Base-by-base conservation (phyloP, 2,329 filamentous ascomycete species). In the Colletotrichum shisoi region DNA sequence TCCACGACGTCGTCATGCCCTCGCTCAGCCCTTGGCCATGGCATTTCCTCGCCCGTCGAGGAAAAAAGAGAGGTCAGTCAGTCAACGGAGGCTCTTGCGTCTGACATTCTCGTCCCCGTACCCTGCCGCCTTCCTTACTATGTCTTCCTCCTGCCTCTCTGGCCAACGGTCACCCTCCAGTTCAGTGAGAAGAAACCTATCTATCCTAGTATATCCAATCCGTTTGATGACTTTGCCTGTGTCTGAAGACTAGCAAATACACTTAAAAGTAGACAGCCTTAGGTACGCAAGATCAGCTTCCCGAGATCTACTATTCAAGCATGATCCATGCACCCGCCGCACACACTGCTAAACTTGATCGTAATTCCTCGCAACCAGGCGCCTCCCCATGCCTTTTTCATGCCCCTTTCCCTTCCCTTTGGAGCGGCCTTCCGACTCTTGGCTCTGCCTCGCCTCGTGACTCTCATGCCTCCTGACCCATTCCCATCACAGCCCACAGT, bases 41-140 rank as follows among this genome's bases (percentile, higher is more conserved):
- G 39, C 40, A 27, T 17, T 64, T 42, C 42, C 42, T 67, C 46
- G 56, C 48, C 37, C 51, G 62, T 64, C 48, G 34, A 51, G 48
- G 34, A 56, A 21, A 21, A 3, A 37, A 9, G 13, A 4, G 9
- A 21, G 19, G 31, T 15, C 52, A 27, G 40, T n/a, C 17, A 46
- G 40, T n/a, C 19, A 46, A 57, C 8, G 60, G 60, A 52, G 42
- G 8, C 61, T 27, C 56, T 60, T 61, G 65, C 65, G 39, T 68
- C 65, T 65, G 65, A 65, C 65, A 24, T 65, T 37, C 11, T 59
- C 34, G 15, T 27, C 40, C 34, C 21, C 24, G 21, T 24, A 6
- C n/a, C 59, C 62, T 46, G 12, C 34, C 15, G 9, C 24, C 31
- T 21, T 13, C 11, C 34, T 40, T 42, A 31, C 15, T 45, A 40